These are phyloP conservation scores for Hypoxylon sp. DNA, from an alignment of 2,329 filamentous ascomycete species.

Conservation along the genomic window DNA sequence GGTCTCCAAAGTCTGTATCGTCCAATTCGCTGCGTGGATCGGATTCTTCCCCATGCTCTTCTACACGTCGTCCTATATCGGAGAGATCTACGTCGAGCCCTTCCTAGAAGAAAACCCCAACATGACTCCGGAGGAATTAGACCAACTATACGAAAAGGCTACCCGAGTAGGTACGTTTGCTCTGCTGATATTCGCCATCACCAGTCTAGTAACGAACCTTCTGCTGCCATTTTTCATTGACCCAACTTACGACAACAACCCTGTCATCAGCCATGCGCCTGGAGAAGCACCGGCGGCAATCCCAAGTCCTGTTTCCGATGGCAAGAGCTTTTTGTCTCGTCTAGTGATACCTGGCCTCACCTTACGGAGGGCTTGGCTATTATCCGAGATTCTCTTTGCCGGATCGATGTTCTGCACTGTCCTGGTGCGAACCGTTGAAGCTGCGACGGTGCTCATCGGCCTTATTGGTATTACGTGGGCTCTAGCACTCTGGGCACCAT, in stretches of 20 bases:
- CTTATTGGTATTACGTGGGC: conserved; percentile 93
- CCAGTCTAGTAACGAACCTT: conserved; percentile 84
- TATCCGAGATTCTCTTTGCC: conserved; percentile 86
- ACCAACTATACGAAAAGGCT: conserved; percentile 83
- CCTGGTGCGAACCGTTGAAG: conserved; percentile 76
- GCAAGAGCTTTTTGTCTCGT: conserved; percentile 64
- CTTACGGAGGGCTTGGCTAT: conserved; percentile 87
- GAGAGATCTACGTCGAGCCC: conserved; percentile 90
- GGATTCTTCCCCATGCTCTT: conserved; percentile 97
- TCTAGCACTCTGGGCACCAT: conserved; percentile 92
- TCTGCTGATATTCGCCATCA: conserved; percentile 86
- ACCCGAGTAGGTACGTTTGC: conserved; percentile 91
- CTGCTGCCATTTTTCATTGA: conserved; percentile 87
- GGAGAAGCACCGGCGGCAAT: conserved; percentile 50
- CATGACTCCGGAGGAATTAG: conserved; percentile 80
- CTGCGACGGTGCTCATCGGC: conserved; percentile 81
- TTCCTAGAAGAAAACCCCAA: conserved; percentile 81
- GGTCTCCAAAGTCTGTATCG: conserved; percentile 82
- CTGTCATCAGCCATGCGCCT: conserved; percentile 48
- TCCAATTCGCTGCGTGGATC: conserved; percentile 90
- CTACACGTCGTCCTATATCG: conserved; percentile 94
- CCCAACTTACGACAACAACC: conserved; percentile 75
- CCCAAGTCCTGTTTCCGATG: conserved; percentile 51
- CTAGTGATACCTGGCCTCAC: conserved; percentile 86
- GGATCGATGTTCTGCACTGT: conserved; percentile 85